A percentile compares a stretch with the other conserved stretches of the same genome.
phyloP scores from a whole-genome alignment of 2,329 filamentous ascomycete species.

The Claviceps maximensis region DNA sequence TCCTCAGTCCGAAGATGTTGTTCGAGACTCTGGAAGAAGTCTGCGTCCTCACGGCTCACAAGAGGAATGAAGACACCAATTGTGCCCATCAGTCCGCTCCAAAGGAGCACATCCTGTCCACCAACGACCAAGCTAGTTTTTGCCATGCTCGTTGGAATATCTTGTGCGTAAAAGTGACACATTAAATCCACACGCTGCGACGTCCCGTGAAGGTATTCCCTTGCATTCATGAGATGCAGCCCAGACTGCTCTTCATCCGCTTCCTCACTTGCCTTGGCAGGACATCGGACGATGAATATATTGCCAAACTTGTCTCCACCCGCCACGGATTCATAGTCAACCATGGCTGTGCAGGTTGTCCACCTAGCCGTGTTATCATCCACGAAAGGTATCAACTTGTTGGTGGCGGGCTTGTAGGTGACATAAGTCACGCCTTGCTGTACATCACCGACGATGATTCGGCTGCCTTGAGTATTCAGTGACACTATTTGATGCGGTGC shows the following conservation, averaged over 20 bases:
- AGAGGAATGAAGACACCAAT: constrained; percentile 91
- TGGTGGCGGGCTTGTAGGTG: constrained; percentile 85
- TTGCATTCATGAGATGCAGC: constrained; percentile 79
- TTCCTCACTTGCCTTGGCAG: constrained; percentile 72
- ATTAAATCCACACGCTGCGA: constrained; percentile 74
- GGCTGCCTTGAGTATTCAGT: constrained; percentile 77
- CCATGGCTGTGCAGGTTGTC: constrained; percentile 84
- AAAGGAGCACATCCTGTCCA: constrained; percentile 80
- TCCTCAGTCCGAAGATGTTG: constrained; percentile 78
- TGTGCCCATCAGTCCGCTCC: constrained; percentile 89
- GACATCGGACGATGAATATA: constrained; percentile 81
- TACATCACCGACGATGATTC: constrained; percentile 85
- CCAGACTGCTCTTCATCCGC: constrained; percentile 87
- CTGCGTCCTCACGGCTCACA: constrained; percentile 78
- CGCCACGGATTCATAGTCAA: constrained; percentile 92
- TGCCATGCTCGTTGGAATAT: constrained; percentile 80
- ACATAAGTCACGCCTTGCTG: constrained; percentile 85
- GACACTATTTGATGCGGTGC: constrained; percentile 74
- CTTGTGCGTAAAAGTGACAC: constrained; percentile 80
- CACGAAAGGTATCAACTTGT: constrained; percentile 82
- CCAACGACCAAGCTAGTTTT: constrained; percentile 85
- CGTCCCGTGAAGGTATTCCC: constrained; percentile 79
- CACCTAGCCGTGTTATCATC: constrained; percentile 84
- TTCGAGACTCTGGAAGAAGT: constrained; percentile 94
- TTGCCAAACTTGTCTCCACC: constrained; percentile 98